A percentile compares a stretch with the other conserved stretches of the same genome.
These are phyloP conservation scores for Diospyros lotus DNA, from an alignment of 148 eudicot genomes.

Conservation along the genomic window DNA sequence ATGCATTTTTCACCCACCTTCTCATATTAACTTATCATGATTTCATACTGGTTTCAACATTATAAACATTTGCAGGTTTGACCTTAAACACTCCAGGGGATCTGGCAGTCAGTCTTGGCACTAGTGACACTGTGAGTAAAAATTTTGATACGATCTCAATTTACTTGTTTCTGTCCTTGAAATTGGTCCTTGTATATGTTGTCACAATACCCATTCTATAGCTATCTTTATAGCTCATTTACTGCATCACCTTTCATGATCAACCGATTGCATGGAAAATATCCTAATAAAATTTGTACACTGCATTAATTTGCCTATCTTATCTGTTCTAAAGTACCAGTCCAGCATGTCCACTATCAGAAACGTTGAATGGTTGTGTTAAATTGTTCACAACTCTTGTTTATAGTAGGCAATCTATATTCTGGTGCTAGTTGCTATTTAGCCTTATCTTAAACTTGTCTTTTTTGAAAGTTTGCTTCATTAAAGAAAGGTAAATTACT, in stretches of 20 bases:
- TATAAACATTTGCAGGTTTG: constrained; percentile 47
- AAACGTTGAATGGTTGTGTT: background rate
- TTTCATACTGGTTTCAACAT: background rate
- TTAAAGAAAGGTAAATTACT: too few species aligned
- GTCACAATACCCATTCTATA: background rate
- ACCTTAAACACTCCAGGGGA: constrained; percentile 89
- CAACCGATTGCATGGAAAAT: background rate
- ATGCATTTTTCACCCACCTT: background rate
- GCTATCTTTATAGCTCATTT: background rate
- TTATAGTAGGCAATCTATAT: background rate
- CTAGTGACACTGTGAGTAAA: constrained; percentile 90
- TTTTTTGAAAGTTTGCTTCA: background rate
- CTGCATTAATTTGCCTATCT: background rate
- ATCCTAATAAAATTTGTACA: background rate
- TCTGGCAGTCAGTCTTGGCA: constrained; percentile 93
- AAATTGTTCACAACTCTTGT: background rate
- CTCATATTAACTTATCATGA: background rate
- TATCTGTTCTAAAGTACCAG: too few species aligned
- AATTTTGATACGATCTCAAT: background rate
- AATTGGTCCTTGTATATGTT: background rate
- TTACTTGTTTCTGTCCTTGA: background rate
- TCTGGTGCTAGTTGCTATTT: background rate
- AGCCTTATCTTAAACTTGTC: background rate
- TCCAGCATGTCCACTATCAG: background rate
- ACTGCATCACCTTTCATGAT: background rate